phyloP scores from a whole-genome alignment of 345 rosid species.

The Boechera retrofracta region DNA sequence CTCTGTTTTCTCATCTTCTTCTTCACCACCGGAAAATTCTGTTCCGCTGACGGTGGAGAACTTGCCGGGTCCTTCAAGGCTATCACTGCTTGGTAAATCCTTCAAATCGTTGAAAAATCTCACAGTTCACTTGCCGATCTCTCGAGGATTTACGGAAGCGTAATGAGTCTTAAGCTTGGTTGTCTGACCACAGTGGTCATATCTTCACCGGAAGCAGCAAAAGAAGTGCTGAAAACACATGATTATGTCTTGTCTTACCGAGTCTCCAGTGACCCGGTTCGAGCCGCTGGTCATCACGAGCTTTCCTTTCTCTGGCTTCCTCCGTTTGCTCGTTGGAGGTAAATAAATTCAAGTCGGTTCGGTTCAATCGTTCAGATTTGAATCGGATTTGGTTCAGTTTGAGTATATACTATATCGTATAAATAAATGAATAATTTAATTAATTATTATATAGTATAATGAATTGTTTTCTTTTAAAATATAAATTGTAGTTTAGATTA shows the following conservation, averaged over 20 bases:
- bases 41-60: background rate
- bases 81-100: conserved; percentile 55
- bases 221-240: conserved; percentile 52
- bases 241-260: conserved; percentile 47
- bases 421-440: background rate
- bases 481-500: too few species aligned
- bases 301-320: conserved; percentile 50
- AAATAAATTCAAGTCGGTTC: background rate
- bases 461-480: too few species aligned
- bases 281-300: conserved; percentile 45
- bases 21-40: conserved; percentile 2
- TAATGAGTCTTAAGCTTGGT: conserved; percentile 55
- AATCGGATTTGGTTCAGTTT: background rate
- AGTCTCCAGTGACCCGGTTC: conserved; percentile 38
- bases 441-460: too few species aligned
- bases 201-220: conserved; percentile 49
- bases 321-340: conserved; percentile 48
- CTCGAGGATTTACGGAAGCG: conserved; percentile 48
- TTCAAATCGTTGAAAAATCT: conserved; percentile 47
- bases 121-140: conserved; percentile 48
- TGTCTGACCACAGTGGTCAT: conserved; percentile 46
- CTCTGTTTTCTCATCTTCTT: conserved; percentile 11
- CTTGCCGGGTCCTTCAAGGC: conserved; percentile 48
- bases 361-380: background rate
- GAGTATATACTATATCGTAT: background rate